Conservation (phyloP, 2,329 filamentous ascomycete species). For the Verticillium nonalfalfae region DNA sequence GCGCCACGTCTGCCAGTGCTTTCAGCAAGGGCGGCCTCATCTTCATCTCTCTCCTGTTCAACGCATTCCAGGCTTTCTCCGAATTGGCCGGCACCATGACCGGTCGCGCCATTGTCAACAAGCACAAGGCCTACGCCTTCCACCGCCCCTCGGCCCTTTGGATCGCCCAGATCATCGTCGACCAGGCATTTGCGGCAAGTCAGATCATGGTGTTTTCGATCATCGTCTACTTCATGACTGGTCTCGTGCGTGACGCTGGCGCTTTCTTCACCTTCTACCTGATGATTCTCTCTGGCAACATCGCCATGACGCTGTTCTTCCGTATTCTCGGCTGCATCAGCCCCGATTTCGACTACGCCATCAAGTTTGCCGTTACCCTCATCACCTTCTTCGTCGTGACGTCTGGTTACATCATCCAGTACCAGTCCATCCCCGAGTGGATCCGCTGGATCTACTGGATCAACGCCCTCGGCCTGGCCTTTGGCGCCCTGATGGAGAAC, state of each 20-base stretch:
- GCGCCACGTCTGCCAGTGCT: constrained; percentile 59
- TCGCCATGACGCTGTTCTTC: constrained; percentile 74
- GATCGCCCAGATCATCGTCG: constrained; percentile 77
- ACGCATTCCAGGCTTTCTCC: constrained; percentile 79
- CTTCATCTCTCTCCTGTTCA: constrained; percentile 76
- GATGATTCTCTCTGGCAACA: constrained; percentile 61
- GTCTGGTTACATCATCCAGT: constrained; percentile 79
- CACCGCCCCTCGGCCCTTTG: constrained; percentile 76
- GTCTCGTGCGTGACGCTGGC: constrained; percentile 60
- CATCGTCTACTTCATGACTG: constrained; percentile 76
- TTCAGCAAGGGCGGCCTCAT: constrained; percentile 78
- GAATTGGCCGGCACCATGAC: constrained; percentile 72
- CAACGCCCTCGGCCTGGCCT: constrained; percentile 68
- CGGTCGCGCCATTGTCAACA: constrained; percentile 72
- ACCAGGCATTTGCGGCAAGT: constrained; percentile 63
- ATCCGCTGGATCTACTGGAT: constrained; percentile 76
- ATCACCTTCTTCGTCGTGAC: constrained; percentile 80
- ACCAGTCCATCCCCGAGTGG: constrained; percentile 68
- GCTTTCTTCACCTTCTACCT: constrained; percentile 75
- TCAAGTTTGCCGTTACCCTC: constrained; percentile 72
- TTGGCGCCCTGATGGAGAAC: constrained; percentile 78
- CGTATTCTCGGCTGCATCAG: constrained; percentile 68
- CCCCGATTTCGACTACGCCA: constrained; percentile 78
- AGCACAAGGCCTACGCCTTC: constrained; percentile 78
- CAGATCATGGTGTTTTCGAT: constrained; percentile 68